phyloP scores from a whole-genome alignment of 768 basidiomycete species.

The Hemileccinum impolitum region DNA sequence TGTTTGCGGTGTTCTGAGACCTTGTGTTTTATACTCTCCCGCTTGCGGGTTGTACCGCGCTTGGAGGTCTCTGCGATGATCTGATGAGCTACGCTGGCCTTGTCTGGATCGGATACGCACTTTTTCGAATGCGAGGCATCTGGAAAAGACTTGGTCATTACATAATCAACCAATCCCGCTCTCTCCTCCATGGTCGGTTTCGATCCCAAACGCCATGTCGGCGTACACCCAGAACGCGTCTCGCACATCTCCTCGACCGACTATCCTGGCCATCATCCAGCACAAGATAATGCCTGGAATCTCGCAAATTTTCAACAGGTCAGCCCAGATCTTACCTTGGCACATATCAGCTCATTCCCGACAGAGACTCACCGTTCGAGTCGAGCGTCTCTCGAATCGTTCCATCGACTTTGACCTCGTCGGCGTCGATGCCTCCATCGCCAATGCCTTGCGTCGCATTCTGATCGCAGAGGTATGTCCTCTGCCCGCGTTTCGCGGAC shows the following conservation, averaged over 20 bases:
- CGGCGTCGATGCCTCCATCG: slow-evolving; percentile 93
- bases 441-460: slow-evolving; percentile 90
- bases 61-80: slow-evolving; percentile 74
- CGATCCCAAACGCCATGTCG: slow-evolving; percentile 57
- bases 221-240: slow-evolving; percentile 65
- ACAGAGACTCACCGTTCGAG: slow-evolving; percentile 69
- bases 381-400: slow-evolving; percentile 76
- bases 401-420: slow-evolving; percentile 94
- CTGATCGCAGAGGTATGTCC: slow-evolving; percentile 84
- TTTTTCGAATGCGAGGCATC: slow-evolving; percentile 72
- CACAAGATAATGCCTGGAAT: slow-evolving; percentile 84
- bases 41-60: slow-evolving; percentile 67
- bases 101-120: slow-evolving; percentile 33
- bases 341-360: slow-evolving; percentile 1
- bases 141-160: slow-evolving; percentile 11
- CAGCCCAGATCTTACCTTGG: neutral
- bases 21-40: slow-evolving; percentile 72
- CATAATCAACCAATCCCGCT: slow-evolving; percentile 16
- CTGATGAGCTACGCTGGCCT: neutral
- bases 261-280: slow-evolving; percentile 85
- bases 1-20: slow-evolving; percentile 76
- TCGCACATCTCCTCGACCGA: slow-evolving; percentile 84
- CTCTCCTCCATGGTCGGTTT: slow-evolving; percentile 12
- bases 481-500: neutral
- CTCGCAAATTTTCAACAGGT: slow-evolving; percentile 74